Percentiles rank a stretch among this genome's conserved stretches.
These are phyloP conservation scores for Mortierella sp. DNA, from an alignment of 371 early-diverging fungal genomes.

Conservation along the genomic window DNA sequence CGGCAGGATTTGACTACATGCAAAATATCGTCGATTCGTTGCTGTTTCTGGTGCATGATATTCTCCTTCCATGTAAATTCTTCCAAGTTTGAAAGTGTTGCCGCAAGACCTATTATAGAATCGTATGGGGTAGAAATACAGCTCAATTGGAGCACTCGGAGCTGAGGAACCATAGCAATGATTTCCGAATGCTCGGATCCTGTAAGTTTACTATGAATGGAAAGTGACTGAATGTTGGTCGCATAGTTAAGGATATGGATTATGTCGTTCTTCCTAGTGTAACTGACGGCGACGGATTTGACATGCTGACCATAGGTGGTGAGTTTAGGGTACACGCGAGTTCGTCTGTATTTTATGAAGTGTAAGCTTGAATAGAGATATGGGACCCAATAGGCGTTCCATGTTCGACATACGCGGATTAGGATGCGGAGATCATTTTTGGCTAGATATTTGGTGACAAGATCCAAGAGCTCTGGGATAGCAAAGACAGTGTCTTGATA, in stretches of 20 bases:
- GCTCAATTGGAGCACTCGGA: not conserved
- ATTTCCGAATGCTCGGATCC: not conserved
- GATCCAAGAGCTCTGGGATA: conserved; percentile 22
- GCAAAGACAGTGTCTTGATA: not conserved
- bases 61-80: not conserved
- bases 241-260: conserved; percentile 21
- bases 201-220: not conserved
- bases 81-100: conserved; percentile 11
- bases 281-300: not conserved
- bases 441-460: conserved; percentile 14
- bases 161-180: conserved; percentile 7
- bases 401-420: conserved; percentile 9
- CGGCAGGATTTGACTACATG: conserved; percentile 11
- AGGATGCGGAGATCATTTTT: not conserved
- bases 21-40: conserved; percentile 13
- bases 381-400: conserved; percentile 20
- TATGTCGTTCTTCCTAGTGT: conserved; percentile 5
- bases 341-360: conserved; percentile 12
- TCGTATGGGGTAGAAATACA: not conserved
- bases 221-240: conserved; percentile 10
- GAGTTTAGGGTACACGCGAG: conserved; percentile 13
- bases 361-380: conserved; percentile 11
- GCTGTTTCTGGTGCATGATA: not conserved
- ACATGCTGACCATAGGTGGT: conserved; percentile 12
- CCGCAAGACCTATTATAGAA: not conserved